A percentile compares a stretch with the other conserved stretches of the same genome.
Conservation (phyloP, 2,329 filamentous ascomycete species). For the Cladorrhinum sp. region DNA sequence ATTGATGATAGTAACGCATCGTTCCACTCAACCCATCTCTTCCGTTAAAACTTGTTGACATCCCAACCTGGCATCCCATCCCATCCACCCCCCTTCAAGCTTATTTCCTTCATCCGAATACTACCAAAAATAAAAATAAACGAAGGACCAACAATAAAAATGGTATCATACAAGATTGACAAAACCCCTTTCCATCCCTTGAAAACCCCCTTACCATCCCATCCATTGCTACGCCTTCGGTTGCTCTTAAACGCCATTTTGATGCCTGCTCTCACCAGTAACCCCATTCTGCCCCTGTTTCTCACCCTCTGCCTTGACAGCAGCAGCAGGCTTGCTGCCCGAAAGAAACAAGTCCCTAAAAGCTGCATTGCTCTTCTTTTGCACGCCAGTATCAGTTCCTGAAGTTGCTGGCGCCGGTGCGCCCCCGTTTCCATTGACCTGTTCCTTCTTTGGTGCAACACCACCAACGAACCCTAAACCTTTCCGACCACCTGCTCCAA, state of each 20-base stretch:
- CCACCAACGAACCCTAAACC: slow-evolving; percentile 41
- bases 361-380: slow-evolving; percentile 5
- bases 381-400: slow-evolving; percentile 11
- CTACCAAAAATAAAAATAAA: not conserved
- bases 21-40: not conserved
- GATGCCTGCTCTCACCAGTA: not conserved
- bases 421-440: slow-evolving; percentile 32
- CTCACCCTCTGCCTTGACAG: not conserved
- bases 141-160: slow-evolving; percentile 2
- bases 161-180: slow-evolving; percentile 7
- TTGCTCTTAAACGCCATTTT: not conserved
- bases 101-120: not conserved
- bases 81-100: not conserved
- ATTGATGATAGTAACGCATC: not conserved
- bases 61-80: not conserved
- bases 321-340: not conserved
- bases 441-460: slow-evolving; percentile 29
- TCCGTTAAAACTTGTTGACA: not conserved
- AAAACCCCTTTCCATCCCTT: not conserved
- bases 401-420: slow-evolving; percentile 15
- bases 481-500: slow-evolving; percentile 39
- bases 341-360: slow-evolving; percentile 3
- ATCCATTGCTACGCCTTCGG: not conserved
- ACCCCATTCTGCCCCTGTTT: not conserved
- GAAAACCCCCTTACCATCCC: not conserved